Percentiles rank a stretch among this genome's conserved stretches.
phyloP scores from a whole-genome alignment of 495 filamentous ascomycete species.

The Ascobolus immersus region DNA sequence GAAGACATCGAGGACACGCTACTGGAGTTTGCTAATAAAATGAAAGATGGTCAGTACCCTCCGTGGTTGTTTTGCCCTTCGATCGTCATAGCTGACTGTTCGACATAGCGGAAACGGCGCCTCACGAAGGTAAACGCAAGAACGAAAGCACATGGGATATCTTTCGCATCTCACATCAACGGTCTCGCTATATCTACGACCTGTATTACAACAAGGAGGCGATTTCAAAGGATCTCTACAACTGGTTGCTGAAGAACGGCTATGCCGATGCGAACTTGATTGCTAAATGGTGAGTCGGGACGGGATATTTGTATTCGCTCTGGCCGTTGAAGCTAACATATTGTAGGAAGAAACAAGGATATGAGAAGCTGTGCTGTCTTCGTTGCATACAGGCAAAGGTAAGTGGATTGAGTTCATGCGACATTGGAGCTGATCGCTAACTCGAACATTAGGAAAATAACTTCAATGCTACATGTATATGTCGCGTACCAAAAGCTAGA shows the following conservation, averaged over 20 bases:
- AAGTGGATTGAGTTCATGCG: too few relatives aligned
- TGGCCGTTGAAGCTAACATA: not conserved
- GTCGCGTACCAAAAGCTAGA: slow-evolving; percentile 76
- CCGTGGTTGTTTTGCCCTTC: slow-evolving; percentile 10
- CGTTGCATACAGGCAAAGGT: slow-evolving; percentile 93
- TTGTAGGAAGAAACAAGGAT: slow-evolving; percentile 78
- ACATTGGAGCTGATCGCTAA: too few relatives aligned
- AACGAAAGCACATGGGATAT: slow-evolving; percentile 86
- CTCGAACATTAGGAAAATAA: too few relatives aligned
- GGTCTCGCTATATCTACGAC: slow-evolving; percentile 83
- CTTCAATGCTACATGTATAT: slow-evolving; percentile 93
- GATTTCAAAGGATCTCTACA: slow-evolving; percentile 72
- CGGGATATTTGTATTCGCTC: not conserved
- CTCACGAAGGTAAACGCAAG: slow-evolving; percentile 45
- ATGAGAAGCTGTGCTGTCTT: slow-evolving; percentile 93
- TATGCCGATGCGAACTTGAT: slow-evolving; percentile 89
- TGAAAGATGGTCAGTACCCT: slow-evolving; percentile 87
- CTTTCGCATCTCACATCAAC: slow-evolving; percentile 90
- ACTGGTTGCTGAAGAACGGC: slow-evolving; percentile 87
- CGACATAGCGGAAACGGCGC: slow-evolving; percentile 18
- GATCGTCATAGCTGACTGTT: not conserved
- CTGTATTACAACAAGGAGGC: slow-evolving; percentile 95
- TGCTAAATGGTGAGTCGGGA: slow-evolving; percentile 48
- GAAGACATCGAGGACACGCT: slow-evolving; percentile 91
- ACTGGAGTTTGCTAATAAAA: slow-evolving; percentile 85